Base-by-base conservation (phyloP, 2,329 filamentous ascomycete genomes). In the Teratosphaeria destructans region DNA sequence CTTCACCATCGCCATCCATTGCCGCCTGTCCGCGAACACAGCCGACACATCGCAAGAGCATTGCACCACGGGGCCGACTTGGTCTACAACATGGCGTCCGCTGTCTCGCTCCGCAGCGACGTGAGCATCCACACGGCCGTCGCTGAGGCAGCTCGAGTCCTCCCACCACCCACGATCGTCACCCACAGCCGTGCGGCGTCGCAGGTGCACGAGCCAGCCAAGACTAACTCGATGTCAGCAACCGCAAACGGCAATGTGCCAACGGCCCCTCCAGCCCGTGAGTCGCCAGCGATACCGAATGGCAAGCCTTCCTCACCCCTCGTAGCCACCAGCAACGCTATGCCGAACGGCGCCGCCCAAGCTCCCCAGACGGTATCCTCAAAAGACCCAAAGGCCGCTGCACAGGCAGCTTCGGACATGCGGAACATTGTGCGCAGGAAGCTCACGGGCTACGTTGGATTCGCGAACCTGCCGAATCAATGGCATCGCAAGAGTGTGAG, bases 401-500 rank as follows among this genome's bases (percentile, higher is more conserved):
- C 79, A 59, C 71, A 77, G 68, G 72, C 78, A 66, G 75, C 77
- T 57, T 74, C 74, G 66, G 73, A 82, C 67, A 87, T 87, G 82
- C 87, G 87, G 78, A 97, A 99, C 82, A 95, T 99, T 75, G 93
- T 99, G 71, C 90, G 94, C 78, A 86, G 94, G 78, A 99, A 99
- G 83, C 82, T 99, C 74, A 97, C 94, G 56, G 94, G 94, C 73
- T 99, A 97, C 72, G 94, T 99, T 72, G 94, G 94, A 67, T 99
- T 99, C 73, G 94, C 94, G 76, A 99, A 99, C 77, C 79, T 99
- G 74, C 94, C 94, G 65, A 99, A 99, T 81, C 94, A 99, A 80
- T 99, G 94, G 94, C 94, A 99, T 82, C 93, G 94, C 78, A 99
- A 99, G 88, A 96, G 92, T 85, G 94, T 99, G 72, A 90, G 94